phyloP scores from a whole-genome alignment of 1,284 basidiomycete genomes.

The Cronartium quercuum region DNA sequence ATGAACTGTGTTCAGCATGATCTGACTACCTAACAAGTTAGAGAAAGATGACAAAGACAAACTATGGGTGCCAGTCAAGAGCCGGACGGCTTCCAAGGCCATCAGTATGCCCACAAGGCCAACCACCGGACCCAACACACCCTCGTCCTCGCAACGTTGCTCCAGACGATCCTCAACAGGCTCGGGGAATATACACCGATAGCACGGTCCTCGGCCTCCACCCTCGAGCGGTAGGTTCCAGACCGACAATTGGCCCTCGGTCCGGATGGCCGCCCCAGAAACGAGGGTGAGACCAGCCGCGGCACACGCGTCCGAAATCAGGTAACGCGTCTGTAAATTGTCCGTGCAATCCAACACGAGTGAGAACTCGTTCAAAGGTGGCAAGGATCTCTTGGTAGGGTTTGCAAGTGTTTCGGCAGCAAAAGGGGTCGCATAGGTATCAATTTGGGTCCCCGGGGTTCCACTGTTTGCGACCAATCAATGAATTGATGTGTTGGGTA shows the following conservation, averaged over 20 bases:
- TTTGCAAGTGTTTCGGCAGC: neutral
- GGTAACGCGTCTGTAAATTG: slow-evolving; percentile 83
- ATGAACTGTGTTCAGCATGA: slow-evolving; percentile 29
- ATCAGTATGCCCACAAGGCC: slow-evolving; percentile 87
- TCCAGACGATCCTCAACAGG: slow-evolving; percentile 58
- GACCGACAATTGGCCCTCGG: slow-evolving; percentile 80
- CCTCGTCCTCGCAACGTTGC: slow-evolving; percentile 80
- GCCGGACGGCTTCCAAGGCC: slow-evolving; percentile 80
- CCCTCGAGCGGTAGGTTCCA: slow-evolving; percentile 58
- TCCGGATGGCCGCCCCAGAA: slow-evolving; percentile 84
- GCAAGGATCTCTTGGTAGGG: neutral
- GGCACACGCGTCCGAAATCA: slow-evolving; percentile 86
- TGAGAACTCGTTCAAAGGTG: slow-evolving; percentile 1
- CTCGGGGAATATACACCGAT: slow-evolving; percentile 86
- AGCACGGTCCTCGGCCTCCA: slow-evolving; percentile 68
- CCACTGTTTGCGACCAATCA: slow-evolving; percentile 54
- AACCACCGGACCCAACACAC: slow-evolving; percentile 81
- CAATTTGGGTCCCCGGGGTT: slow-evolving; percentile 61
- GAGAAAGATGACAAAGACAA: slow-evolving; percentile 44
- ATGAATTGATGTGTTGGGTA: neutral
- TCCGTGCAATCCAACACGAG: slow-evolving; percentile 92
- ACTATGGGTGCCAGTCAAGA: slow-evolving; percentile 69
- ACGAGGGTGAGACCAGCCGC: slow-evolving; percentile 69
- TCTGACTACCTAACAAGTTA: neutral
- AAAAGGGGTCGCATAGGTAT: slow-evolving; percentile 55